Evolutionary conservation across 2,329 filamentous ascomycete genomes (phyloP).

Genomic region (Alternaria sp.): DNA sequence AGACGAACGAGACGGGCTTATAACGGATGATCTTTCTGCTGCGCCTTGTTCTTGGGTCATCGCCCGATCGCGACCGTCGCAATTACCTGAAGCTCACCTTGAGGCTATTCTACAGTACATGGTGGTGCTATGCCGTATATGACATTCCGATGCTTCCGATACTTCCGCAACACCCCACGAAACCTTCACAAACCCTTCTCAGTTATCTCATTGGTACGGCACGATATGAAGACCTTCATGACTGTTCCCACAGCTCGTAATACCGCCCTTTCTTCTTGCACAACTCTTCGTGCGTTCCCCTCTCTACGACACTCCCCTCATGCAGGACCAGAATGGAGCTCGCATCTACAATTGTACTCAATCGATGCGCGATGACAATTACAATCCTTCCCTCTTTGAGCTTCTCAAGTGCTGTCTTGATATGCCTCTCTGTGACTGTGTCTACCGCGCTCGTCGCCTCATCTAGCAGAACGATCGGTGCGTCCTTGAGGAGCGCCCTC

Average conservation of each 20-base stretch:
- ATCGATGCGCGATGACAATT: conserved; percentile 72
- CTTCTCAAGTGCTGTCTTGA: conserved; percentile 63
- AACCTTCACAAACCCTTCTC: background rate
- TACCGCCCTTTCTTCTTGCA: background rate
- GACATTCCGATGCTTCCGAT: background rate
- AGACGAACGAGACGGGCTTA: background rate
- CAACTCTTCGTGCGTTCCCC: conserved; percentile 14
- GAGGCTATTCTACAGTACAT: background rate
- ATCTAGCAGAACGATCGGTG: conserved; percentile 80
- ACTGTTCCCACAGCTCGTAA: background rate
- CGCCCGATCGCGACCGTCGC: background rate
- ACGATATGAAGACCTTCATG: background rate
- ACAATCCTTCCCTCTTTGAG: conserved; percentile 66
- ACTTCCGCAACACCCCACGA: background rate
- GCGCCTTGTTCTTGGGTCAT: background rate
- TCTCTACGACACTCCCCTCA: conserved; percentile 10
- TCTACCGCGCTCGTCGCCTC: conserved; percentile 87
- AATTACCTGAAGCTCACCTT: background rate
- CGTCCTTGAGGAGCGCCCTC: conserved; percentile 76
- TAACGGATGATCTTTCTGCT: background rate
- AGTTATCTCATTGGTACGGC: background rate
- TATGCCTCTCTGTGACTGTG: conserved; percentile 67
- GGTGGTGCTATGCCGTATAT: background rate
- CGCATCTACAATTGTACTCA: conserved; percentile 81
- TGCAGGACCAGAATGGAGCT: conserved; percentile 52